phyloP scores from a whole-genome alignment of 139 green algal genomes.

The Edaphochlamys debaryana region DNA sequence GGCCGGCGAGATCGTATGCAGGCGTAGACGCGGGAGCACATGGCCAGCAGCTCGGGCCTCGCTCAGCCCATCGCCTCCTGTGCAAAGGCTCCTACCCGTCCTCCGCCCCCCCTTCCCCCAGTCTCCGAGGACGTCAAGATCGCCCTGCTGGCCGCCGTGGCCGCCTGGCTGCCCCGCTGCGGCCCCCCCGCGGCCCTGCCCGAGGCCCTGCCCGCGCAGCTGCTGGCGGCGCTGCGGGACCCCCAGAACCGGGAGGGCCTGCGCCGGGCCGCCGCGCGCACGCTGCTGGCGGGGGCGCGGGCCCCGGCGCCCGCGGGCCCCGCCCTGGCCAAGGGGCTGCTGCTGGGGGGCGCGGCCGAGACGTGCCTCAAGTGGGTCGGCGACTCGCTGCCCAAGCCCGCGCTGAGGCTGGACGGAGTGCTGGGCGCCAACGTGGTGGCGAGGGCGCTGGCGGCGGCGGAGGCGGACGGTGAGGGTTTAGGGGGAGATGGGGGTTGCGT shows the following conservation, averaged over 20 bases:
- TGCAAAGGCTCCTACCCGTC: too few species aligned
- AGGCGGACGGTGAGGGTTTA: constrained; percentile 40
- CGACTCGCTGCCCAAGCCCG: constrained; percentile 65
- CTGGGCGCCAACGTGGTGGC: constrained; percentile 29
- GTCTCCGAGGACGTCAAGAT: constrained; percentile 61
- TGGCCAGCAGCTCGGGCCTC: too few species aligned
- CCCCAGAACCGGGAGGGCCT: neutral
- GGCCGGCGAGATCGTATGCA: too few species aligned
- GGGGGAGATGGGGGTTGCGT: constrained; percentile 19
- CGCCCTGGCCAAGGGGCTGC: neutral
- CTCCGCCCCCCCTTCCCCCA: neutral
- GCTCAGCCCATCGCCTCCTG: too few species aligned
- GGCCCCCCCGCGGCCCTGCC: neutral
- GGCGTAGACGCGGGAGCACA: too few species aligned
- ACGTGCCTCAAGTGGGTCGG: constrained; percentile 47
- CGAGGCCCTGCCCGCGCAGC: neutral
- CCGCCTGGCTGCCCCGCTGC: constrained; percentile 56
- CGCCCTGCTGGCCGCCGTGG: constrained; percentile 52
- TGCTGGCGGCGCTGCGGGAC: constrained; percentile 31
- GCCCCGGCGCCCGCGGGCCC: too few species aligned
- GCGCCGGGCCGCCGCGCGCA: constrained; percentile 14
- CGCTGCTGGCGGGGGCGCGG: neutral
- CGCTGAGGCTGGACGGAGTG: constrained; percentile 44
- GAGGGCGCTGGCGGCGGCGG: constrained; percentile 17
- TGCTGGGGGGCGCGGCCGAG: constrained; percentile 15